phyloP scores from a whole-genome alignment of 2,329 filamentous ascomycete genomes.

The Pseudocercospora musae region DNA sequence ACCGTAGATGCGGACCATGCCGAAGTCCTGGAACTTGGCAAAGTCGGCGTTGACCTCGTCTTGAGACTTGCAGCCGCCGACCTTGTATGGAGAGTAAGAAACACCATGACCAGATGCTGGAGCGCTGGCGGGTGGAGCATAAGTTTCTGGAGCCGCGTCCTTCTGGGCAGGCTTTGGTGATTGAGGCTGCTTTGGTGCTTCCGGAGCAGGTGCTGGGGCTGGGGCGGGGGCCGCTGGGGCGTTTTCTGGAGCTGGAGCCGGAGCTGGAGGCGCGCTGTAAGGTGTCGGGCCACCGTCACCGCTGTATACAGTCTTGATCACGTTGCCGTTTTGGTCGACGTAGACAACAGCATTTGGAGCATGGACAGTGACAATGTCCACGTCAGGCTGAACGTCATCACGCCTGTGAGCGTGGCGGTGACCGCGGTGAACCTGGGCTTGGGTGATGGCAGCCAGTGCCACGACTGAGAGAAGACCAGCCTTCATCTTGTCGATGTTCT shows the following conservation, averaged over 20 bases:
- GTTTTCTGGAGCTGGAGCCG: constrained; percentile 11
- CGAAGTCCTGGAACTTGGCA: constrained; percentile 55
- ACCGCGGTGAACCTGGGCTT: constrained; percentile 33
- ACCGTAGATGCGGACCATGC: constrained; percentile 72
- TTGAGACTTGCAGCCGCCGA: constrained; percentile 63
- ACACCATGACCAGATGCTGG: constrained; percentile 46
- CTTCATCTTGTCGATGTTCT: constrained; percentile 30
- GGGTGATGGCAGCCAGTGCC: constrained; percentile 25
- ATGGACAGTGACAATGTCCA: constrained; percentile 40
- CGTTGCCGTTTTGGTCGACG: constrained; percentile 57
- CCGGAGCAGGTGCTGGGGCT: constrained; percentile 15
- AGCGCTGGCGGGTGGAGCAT: constrained; percentile 2
- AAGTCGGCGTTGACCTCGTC: constrained; percentile 65
- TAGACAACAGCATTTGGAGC: constrained; percentile 56
- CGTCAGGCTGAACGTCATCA: constrained; percentile 34
- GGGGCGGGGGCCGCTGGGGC: constrained; percentile 13
- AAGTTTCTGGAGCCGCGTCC: neutral
- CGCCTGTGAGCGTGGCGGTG: constrained; percentile 39
- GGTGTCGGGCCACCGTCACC: neutral
- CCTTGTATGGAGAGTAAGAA: constrained; percentile 57
- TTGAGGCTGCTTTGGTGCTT: constrained; percentile 10
- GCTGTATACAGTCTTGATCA: constrained; percentile 32
- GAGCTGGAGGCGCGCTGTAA: constrained; percentile 11
- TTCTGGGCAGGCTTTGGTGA: constrained; percentile 4
- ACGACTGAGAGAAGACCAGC: constrained; percentile 30